A percentile compares a stretch with the other conserved stretches of the same genome.
Evolutionary conservation across 139 green algal species (phyloP).

Genomic region (Tetradesmus obliquus): DNA sequence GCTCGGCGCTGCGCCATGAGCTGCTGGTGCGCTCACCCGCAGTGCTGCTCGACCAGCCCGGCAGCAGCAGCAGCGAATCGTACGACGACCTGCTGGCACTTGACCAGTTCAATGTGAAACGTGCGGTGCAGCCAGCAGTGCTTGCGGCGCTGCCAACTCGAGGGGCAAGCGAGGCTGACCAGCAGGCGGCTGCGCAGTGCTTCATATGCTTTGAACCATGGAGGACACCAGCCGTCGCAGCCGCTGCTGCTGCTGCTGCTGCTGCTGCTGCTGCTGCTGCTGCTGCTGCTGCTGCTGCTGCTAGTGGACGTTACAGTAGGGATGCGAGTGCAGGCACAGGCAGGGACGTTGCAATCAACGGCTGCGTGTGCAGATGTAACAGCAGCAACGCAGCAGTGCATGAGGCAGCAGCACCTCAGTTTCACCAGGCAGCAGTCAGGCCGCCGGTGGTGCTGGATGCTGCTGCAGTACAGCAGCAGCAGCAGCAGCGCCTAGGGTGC

Average conservation of each 20-base stretch:
- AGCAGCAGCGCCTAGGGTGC: background rate
- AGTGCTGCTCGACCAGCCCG: background rate
- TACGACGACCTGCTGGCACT: constrained; percentile 44
- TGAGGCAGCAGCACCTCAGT: background rate
- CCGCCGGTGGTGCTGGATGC: background rate
- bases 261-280: background rate
- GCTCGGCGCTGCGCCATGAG: background rate
- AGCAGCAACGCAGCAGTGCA: background rate
- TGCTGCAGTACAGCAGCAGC: background rate
- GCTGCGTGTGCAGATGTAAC: background rate
- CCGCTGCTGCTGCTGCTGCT: background rate
- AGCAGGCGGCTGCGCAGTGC: constrained; percentile 23
- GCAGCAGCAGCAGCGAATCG: background rate
- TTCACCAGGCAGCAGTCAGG: background rate
- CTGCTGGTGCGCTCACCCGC: background rate
- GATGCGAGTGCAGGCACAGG: background rate
- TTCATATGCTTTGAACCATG: constrained; percentile 39
- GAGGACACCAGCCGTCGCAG: background rate
- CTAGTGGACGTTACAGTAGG: background rate
- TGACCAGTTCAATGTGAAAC: constrained; percentile 45
- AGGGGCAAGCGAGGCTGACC: background rate
- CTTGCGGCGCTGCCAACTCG: background rate
- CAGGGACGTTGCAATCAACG: background rate
- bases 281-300: background rate
- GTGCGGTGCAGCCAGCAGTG: constrained; percentile 9